A percentile compares a stretch with the other conserved stretches of the same genome.
Evolutionary conservation across 2,329 filamentous ascomycete genomes (phyloP).

Genomic region (Fusarium sp.): DNA sequence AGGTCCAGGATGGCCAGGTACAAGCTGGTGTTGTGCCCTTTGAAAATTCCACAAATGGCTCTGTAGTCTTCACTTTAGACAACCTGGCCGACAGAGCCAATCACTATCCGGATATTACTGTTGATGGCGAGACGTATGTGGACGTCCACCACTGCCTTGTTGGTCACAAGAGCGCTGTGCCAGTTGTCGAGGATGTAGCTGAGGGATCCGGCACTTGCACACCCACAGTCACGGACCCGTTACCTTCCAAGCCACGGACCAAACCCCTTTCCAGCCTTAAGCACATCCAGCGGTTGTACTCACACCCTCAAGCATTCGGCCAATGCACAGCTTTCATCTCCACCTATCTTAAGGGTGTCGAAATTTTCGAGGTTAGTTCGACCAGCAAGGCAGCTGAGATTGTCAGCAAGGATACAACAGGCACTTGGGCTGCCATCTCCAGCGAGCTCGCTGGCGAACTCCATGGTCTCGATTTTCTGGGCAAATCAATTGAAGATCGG

Average conservation of each 20-base stretch:
- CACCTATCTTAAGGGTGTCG: slow-evolving; percentile 76
- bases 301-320: slow-evolving; percentile 94
- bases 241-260: slow-evolving; percentile 59
- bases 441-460: slow-evolving; percentile 78
- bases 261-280: slow-evolving; percentile 65
- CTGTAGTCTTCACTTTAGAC: slow-evolving; percentile 90
- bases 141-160: slow-evolving; percentile 90
- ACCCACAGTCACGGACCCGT: slow-evolving; percentile 61
- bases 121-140: slow-evolving; percentile 88
- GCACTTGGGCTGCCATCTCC: slow-evolving; percentile 81
- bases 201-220: slow-evolving; percentile 61
- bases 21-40: slow-evolving; percentile 88
- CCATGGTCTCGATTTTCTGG: slow-evolving; percentile 77
- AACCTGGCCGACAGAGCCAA: slow-evolving; percentile 81
- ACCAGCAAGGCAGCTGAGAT: slow-evolving; percentile 89
- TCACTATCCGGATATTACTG: slow-evolving; percentile 75
- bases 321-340: slow-evolving; percentile 85
- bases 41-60: slow-evolving; percentile 96
- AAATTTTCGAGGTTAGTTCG: slow-evolving; percentile 84
- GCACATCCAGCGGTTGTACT: slow-evolving; percentile 83
- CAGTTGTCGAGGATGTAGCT: slow-evolving; percentile 46
- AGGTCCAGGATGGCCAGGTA: slow-evolving; percentile 75
- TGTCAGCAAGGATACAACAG: slow-evolving; percentile 69
- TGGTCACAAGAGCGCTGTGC: slow-evolving; percentile 59
- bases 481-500: slow-evolving; percentile 77